These are phyloP conservation scores for Gaultheria prostrata DNA, from an alignment of 148 eudicot species.

Conservation along the genomic window DNA sequence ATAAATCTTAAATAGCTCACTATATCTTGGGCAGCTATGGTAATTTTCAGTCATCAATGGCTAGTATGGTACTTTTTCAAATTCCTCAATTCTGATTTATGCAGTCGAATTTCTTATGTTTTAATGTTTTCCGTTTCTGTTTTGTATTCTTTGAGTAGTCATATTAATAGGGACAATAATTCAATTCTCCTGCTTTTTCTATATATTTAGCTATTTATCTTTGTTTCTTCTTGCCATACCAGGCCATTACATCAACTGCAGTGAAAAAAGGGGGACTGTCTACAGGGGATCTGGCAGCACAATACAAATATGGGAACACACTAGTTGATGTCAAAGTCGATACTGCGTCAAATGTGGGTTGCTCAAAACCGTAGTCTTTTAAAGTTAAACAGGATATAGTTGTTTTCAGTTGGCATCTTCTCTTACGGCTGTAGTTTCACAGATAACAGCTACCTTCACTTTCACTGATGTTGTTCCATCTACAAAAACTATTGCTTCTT, in stretches of 20 bases:
- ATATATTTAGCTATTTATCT: neutral
- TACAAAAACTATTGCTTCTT: slow-evolving; percentile 73
- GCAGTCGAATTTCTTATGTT: neutral
- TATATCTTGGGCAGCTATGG: too few species aligned
- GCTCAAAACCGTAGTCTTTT: slow-evolving; percentile 6
- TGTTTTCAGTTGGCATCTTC: slow-evolving; percentile 6
- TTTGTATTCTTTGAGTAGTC: too few species aligned
- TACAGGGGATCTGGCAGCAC: slow-evolving; percentile 75
- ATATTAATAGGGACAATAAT: too few species aligned
- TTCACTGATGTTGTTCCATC: slow-evolving; percentile 64
- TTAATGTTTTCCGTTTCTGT: neutral
- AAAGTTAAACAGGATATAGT: neutral
- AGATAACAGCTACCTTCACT: slow-evolving; percentile 77
- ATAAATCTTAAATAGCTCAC: neutral
- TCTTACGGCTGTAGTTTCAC: slow-evolving; percentile 24
- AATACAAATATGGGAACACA: slow-evolving; percentile 74
- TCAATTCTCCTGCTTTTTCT: too few species aligned
- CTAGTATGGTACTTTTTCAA: neutral
- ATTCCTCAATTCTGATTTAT: neutral
- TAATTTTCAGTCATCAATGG: neutral
- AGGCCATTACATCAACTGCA: slow-evolving; percentile 70
- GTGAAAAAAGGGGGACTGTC: slow-evolving; percentile 94
- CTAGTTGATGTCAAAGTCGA: slow-evolving; percentile 72
- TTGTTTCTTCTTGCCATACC: neutral
- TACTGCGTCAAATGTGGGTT: slow-evolving; percentile 77